Evolutionary conservation across 2,329 filamentous ascomycete genomes (phyloP), one percentile per base, ranked within the genome.

Genomic region (Triangularia setosa): DNA sequence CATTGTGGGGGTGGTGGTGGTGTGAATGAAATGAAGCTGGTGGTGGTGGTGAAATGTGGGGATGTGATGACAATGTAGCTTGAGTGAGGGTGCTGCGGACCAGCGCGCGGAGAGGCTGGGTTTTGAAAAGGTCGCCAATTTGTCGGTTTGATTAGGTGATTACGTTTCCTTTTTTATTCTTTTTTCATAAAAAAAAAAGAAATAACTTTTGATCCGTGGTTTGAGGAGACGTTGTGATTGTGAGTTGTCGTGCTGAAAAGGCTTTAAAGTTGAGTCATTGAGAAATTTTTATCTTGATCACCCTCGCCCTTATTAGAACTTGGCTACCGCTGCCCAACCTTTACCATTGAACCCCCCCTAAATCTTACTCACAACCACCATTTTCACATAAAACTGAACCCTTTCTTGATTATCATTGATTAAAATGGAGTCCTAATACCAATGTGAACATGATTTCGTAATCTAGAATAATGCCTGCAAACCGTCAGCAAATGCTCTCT

Each of bases 181-280:
- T n/a, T n/a, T n/a, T n/a, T n/a, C n/a, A n/a, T n/a, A n/a, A n/a
- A n/a, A n/a, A n/a, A n/a, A n/a, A 11, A 24, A 48, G 54, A 28
- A 58, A 44, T 21, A 59, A 55, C 48, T 23, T 25, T 33, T 33
- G 65, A 64, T 63, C 60, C 65, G 64, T 56, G 67, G 21, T 65
- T 24, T 25, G 11, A 18, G 16, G 23, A 21, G 3, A 11, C 1
- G 21, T 35, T 28, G 23, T 61, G 16, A 44, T n/a, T n/a, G 16
- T 14, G 44, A 40, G 21, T 11, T n/a, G 21, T 8, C 25, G 56
- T 25, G 12, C 62, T 44, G 24, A 11, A 18, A 27, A 27, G 16
- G 14, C 40, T 44, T 62, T n/a, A 24, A 61, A 61, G 65, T 68
- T 68, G 67, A 68, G 64, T 69, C 64, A 68, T 52, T 28, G 60